Evolutionary conservation across 176 grass and related monocot genomes (phyloP), one percentile per base, ranked within the genome.

Genomic region (Cenchrus americanus): DNA sequence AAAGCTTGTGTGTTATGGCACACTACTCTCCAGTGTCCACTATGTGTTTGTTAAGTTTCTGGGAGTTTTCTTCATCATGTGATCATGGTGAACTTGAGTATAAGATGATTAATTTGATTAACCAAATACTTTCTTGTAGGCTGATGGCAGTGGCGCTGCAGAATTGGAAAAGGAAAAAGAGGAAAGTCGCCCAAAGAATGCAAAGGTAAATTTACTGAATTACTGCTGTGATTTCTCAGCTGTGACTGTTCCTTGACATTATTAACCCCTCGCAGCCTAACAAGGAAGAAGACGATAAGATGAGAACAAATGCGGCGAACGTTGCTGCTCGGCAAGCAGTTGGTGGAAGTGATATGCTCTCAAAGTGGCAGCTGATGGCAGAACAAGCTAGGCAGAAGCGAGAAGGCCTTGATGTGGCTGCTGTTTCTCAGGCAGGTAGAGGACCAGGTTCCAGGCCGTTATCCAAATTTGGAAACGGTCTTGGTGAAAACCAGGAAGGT

Each of bases 231-330:
- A 75, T 63, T 51, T 69, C 22, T 84, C 53, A 74, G 17, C 48
- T 75, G 5, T 83, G 43, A 62, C 44, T 37, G 21, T 58, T 66
- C 14, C 18, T 80, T 90, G 53, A 90, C 21, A 80, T 63, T 18
- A 10, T 86, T 76, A 32, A 80, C 52, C 27, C 47, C 14, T 42
- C 77, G 62, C 86, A 99, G 93, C 93, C 75, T 62, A 99, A 99
- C 75, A 99, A 99, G 73, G 93, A 99, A 87, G 96, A 99, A 68
- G 93, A 99, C 82, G 96, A 99, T 85, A 99, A 99, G 80, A 94
- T 99, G 91, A 94, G 97, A 85, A 84, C 97, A 19, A 96, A 88
- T 34, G 93, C 97, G 71, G 97, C 97, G 15, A 99, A 99, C 82
- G 97, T 96, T 69, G 97, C 97, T 46, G 91, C 89, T 14, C 87